A percentile compares a stretch with the other conserved stretches of the same genome.
Conservation (phyloP, 1,284 basidiomycete species). For the Boletus semigastroideus region DNA sequence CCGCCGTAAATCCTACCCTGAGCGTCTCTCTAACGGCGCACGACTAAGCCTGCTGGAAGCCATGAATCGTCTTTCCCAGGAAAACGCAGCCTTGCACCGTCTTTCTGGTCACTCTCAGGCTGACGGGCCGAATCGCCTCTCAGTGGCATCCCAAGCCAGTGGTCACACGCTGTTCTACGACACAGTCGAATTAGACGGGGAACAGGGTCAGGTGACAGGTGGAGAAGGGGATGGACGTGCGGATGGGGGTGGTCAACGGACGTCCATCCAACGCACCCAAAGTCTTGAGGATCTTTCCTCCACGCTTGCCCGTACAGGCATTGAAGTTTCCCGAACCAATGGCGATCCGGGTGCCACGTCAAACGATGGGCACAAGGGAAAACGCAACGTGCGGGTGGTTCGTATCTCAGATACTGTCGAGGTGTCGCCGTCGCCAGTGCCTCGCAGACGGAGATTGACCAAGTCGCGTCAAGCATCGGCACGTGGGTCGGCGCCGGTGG, state of each 20-base stretch:
- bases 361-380: conserved; percentile 7
- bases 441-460: conserved; percentile 26
- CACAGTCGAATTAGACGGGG: conserved; percentile 12
- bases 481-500: background rate
- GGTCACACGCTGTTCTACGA: conserved; percentile 31
- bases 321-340: conserved; percentile 5
- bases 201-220: background rate
- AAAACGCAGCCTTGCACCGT: conserved; percentile 3
- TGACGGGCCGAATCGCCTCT: conserved; percentile 20
- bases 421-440: conserved; percentile 16
- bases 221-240: background rate
- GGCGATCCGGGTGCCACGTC: background rate
- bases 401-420: conserved; percentile 28
- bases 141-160: conserved; percentile 23
- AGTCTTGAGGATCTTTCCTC: conserved; percentile 28
- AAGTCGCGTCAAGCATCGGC: conserved; percentile 16
- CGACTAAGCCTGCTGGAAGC: conserved; percentile 32
- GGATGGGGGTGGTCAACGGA: background rate
- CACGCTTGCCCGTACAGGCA: conserved; percentile 17
- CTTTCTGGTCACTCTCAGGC: conserved; percentile 16
- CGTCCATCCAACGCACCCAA: conserved; percentile 17
- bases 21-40: conserved; percentile 21
- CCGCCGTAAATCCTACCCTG: conserved; percentile 29
- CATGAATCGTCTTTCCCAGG: conserved; percentile 27
- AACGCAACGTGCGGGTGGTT: conserved; percentile 25